These are phyloP conservation scores for Phytophthora capsici DNA, from an alignment of 352 stramenopile species.

Conservation along the genomic window DNA sequence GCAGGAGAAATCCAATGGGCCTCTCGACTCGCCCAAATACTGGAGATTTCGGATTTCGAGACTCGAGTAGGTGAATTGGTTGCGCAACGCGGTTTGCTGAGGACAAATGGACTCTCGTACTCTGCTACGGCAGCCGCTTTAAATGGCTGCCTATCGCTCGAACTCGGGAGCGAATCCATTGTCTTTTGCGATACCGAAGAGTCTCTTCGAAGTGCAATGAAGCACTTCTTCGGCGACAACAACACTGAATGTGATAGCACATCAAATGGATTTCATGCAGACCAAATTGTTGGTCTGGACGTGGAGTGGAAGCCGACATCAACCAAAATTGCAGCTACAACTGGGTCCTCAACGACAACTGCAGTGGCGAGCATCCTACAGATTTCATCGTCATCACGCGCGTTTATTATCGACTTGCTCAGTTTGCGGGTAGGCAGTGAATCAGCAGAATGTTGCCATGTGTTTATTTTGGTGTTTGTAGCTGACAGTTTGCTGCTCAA, in stretches of 20 bases:
- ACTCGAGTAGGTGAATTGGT: constrained; percentile 23
- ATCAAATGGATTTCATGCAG: not conserved
- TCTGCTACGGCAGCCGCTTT: constrained; percentile 31
- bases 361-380: constrained; percentile 70
- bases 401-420: constrained; percentile 72
- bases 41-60: constrained; percentile 56
- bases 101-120: constrained; percentile 16
- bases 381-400: constrained; percentile 49
- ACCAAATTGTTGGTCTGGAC: constrained; percentile 58
- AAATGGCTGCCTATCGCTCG: constrained; percentile 45
- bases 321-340: constrained; percentile 40
- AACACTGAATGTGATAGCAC: not conserved
- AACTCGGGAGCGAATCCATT: constrained; percentile 27
- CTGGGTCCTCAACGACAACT: constrained; percentile 27
- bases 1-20: constrained; percentile 51
- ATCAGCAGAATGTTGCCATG: not conserved
- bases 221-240: constrained; percentile 36
- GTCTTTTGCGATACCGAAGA: constrained; percentile 55
- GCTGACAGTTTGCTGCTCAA: not conserved
- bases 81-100: constrained; percentile 17
- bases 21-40: constrained; percentile 41
- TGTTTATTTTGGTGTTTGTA: not conserved
- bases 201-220: constrained; percentile 29
- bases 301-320: constrained; percentile 78
- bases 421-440: constrained; percentile 48